phyloP scores from a whole-genome alignment of 2,329 filamentous ascomycete species.

The Calonectria hawksworthii region DNA sequence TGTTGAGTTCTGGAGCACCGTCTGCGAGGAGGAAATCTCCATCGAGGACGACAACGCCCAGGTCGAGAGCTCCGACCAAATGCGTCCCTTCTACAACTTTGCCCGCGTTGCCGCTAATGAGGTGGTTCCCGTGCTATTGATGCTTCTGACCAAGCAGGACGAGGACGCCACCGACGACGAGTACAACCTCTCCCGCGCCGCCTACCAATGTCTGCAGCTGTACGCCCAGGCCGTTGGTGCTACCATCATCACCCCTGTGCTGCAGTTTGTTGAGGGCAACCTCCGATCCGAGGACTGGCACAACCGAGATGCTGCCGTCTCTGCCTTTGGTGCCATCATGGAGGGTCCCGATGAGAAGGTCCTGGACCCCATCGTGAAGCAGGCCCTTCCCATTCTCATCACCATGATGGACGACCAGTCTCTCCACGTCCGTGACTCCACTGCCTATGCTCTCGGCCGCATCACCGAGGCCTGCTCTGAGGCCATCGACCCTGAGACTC shows the following conservation, averaged over 20 bases:
- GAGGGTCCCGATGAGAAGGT: conserved; percentile 95
- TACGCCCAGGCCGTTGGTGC: conserved; percentile 93
- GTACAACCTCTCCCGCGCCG: conserved; percentile 95
- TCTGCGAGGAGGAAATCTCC: conserved; percentile 97
- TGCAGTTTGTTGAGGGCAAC: conserved; percentile 92
- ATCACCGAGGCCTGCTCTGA: conserved; percentile 95
- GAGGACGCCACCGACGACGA: conserved; percentile 97
- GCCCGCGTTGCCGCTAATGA: conserved; percentile 92
- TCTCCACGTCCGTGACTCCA: conserved; percentile 94
- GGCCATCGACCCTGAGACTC: conserved; percentile 86
- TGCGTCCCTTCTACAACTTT: conserved; percentile 96
- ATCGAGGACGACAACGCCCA: conserved; percentile 96
- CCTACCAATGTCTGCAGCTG: conserved; percentile 96
- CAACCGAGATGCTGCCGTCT: conserved; percentile 93
- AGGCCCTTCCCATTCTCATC: conserved; percentile 92
- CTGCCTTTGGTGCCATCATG: conserved; percentile 98
- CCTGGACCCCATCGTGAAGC: conserved; percentile 94
- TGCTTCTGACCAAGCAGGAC: conserved; percentile 94
- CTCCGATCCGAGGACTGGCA: conserved; percentile 95
- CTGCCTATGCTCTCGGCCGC: conserved; percentile 94
- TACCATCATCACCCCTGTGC: conserved; percentile 86
- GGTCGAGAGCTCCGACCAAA: conserved; percentile 83
- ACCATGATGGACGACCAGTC: conserved; percentile 91
- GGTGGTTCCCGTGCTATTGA: conserved; percentile 91
- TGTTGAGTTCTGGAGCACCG: conserved; percentile 99